Evolutionary conservation across 2,329 filamentous ascomycete genomes (phyloP), one percentile per base, ranked within the genome.

Genomic region (Sphaerulina vaccinii): DNA sequence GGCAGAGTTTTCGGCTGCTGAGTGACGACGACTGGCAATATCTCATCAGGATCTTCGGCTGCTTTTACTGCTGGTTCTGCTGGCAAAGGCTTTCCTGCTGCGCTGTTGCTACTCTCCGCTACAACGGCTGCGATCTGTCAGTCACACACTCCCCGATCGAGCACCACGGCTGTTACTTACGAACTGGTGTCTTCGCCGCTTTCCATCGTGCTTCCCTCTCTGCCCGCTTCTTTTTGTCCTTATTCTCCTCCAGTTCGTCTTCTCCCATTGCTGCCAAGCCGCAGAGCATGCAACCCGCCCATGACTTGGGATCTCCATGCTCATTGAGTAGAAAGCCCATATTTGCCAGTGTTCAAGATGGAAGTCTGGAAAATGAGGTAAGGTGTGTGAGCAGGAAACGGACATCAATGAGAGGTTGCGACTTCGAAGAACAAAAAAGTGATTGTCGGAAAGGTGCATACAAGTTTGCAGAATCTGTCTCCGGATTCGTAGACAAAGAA

Each of bases 271-370:
- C 45, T 3, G 45, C 45, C 2, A 48, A 13, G 0, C 45, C 45
- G 36, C 45, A 40, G 2, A 40, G 36, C 1, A 48, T 13, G 18
- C 45, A 48, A 7, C 33, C 16, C 4, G 24, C 36, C 45, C 45
- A 48, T 0, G n/a, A 22, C 11, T 48, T 48, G 1, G 23, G 45
- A 15, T 48, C 45, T 24, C 45, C 36, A 6, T 48, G 15, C 13
- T 48, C 45, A 7, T 48, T 24, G 8, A 27, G 36, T 16, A 48
- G 11, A 15, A 40, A 8, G 10, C 45, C 45, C 45, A 48, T 48
- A 7, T 18, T 21, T 38, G n/a, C n/a, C n/a, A n/a, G n/a, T n/a
- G n/a, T n/a, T n/a, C n/a, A n/a, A n/a, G n/a, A n/a, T n/a, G n/a
- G n/a, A n/a, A n/a, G n/a, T n/a, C n/a, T n/a, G n/a, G n/a, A n/a